Evolutionary conservation across 2,329 filamentous ascomycete genomes (phyloP).

Genomic region (Aspergillus hiratsukae): DNA sequence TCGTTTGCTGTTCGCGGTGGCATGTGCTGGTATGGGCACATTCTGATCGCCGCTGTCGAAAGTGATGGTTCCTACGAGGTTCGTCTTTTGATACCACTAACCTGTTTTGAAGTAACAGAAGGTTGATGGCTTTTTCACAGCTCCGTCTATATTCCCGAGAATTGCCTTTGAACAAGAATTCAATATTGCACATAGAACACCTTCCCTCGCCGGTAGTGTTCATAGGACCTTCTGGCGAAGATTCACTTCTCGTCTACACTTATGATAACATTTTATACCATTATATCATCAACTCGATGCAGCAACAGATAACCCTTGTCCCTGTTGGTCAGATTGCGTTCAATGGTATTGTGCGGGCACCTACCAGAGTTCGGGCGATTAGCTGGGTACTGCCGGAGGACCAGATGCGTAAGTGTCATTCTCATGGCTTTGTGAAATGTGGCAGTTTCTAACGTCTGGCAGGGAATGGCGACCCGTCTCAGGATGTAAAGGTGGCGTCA

Average conservation of each 20-base stretch:
- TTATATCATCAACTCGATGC: constrained; percentile 74
- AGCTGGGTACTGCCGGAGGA: constrained; percentile 94
- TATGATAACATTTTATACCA: constrained; percentile 95
- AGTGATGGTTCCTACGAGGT: constrained; percentile 73
- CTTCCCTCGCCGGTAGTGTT: constrained; percentile 85
- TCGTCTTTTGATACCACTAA: constrained; percentile 6
- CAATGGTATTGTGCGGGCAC: constrained; percentile 91
- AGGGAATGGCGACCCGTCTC: constrained; percentile 85
- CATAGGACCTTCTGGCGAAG: constrained; percentile 82
- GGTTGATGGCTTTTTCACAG: constrained; percentile 32
- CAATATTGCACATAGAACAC: constrained; percentile 69
- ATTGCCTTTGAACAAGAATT: constrained; percentile 66
- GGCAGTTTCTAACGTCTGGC: constrained; percentile 11
- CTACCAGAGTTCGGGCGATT: constrained; percentile 83
- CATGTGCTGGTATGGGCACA: constrained; percentile 98
- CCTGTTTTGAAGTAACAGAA: neutral
- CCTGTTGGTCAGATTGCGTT: constrained; percentile 98
- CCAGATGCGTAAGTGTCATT: constrained; percentile 60
- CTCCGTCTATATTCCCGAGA: constrained; percentile 92
- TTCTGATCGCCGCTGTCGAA: constrained; percentile 90
- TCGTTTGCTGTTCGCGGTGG: constrained; percentile 90
- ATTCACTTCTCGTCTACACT: constrained; percentile 93
- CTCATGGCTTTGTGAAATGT: neutral
- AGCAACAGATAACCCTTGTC: constrained; percentile 69
- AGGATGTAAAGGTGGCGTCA: constrained; percentile 89